Base-by-base conservation (phyloP, 2,329 filamentous ascomycete species). In the Colletotrichum destructivum region DNA sequence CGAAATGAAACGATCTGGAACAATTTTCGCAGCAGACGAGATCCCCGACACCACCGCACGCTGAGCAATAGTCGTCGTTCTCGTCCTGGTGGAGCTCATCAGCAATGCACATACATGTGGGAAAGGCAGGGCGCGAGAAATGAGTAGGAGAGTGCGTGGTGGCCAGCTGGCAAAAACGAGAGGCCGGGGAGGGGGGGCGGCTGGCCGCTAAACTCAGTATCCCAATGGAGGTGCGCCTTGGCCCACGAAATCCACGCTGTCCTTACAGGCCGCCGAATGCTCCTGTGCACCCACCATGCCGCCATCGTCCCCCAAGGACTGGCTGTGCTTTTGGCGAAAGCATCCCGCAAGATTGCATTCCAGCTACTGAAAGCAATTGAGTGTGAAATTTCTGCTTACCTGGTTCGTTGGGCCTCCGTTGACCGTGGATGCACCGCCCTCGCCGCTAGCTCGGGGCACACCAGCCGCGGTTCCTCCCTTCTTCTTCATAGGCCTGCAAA, bases 21-120 rank as follows among this genome's bases (percentile, higher is more conserved):
- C 96, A 99, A 74, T 93, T 94, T 84, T 98, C 96, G 82, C 96
- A 99, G 83, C 95, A 98, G 75, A 98, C 88, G 74, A 99, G 89
- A 76, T 94, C 91, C 69, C 96, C 96, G 75, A 90, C 93, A 74
- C 93, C 93, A 78, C 92, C 90, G 83, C 96, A 99, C 56, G 94
- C 91, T 73, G 92, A 92, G 84, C 96, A 99, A 79, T 93, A 92
- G 81, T 98, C 96, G 81, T 96, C 94, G 81, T 97, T 97, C 74
- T 98, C 92, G 76, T 89, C 85, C 86, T 88, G 80, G 72, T 26
- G 31, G 11, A 73, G 72, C 71, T 73, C 71, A 78, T 84, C 76
- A 86, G 82, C 78, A 78, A 71, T 40, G 69, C 4, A 21, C 66
- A 66, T 73, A 68, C 69, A 73, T 76, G 76, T 68, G 13, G 5